Percentiles rank a stretch among this genome's conserved stretches.
These are phyloP conservation scores for Nemania sp. DNA, from an alignment of 2,329 filamentous ascomycete species.

Conservation along the genomic window DNA sequence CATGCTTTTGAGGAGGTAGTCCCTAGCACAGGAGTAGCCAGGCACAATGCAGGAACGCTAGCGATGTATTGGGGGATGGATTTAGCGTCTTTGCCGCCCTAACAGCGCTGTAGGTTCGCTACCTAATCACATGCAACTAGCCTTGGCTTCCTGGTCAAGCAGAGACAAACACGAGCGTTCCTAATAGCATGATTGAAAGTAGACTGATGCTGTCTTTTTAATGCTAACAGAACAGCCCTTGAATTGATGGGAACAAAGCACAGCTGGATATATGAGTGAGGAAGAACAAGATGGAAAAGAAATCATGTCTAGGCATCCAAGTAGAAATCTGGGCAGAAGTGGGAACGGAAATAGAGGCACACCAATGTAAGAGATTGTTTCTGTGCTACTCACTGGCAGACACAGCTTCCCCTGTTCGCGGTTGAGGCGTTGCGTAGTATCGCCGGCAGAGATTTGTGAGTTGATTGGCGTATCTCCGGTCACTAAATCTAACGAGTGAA, in stretches of 20 bases:
- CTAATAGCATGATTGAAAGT: not conserved
- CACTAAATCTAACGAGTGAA: constrained; percentile 5
- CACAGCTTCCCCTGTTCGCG: not conserved
- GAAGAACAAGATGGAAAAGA: not conserved
- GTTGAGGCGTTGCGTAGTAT: not conserved
- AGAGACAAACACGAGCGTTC: not conserved
- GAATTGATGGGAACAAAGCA: not conserved
- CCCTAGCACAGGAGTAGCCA: constrained; percentile 3
- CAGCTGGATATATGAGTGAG: not conserved
- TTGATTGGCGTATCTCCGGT: constrained; percentile 3
- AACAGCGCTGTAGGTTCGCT: not conserved
- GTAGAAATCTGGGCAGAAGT: not conserved
- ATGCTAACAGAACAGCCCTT: not conserved
- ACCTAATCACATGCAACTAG: too few species aligned
- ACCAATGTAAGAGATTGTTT: constrained; percentile 1
- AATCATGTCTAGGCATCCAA: not conserved
- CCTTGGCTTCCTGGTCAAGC: not conserved
- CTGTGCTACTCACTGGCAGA: constrained; percentile 13
- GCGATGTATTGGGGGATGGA: constrained; percentile 3
- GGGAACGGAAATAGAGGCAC: not conserved
- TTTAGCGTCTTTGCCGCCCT: constrained; percentile 4
- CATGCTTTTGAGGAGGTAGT: not conserved
- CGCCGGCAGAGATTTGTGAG: not conserved
- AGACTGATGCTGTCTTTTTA: not conserved
- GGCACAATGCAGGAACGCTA: constrained; percentile 23